Conservation (phyloP, 148 eudicot genomes). For the Arbutus unedo region DNA sequence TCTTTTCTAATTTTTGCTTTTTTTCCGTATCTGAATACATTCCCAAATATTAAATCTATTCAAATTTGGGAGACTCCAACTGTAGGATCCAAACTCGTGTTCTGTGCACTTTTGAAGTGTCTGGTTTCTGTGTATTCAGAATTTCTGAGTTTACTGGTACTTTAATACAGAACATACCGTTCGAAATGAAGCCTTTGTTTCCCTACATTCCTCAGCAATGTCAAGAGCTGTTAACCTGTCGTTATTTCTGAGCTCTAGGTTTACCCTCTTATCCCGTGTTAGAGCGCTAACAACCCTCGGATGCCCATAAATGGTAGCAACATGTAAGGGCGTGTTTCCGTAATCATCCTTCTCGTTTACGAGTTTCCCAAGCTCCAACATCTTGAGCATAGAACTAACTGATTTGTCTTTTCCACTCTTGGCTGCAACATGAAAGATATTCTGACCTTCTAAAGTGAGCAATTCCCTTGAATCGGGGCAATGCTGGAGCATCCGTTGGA, state of each 20-base stretch:
- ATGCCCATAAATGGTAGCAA: slow-evolving; percentile 23
- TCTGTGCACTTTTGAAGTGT: neutral
- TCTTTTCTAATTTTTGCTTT: neutral
- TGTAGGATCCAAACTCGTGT: neutral
- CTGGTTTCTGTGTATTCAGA: too few relatives aligned
- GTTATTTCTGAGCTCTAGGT: slow-evolving; percentile 18
- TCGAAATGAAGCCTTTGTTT: slow-evolving; percentile 18
- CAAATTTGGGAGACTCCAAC: neutral
- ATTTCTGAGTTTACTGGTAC: neutral
- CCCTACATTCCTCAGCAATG: slow-evolving; percentile 29
- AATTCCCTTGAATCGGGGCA: slow-evolving; percentile 28
- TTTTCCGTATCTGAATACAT: neutral
- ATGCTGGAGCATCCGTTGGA: slow-evolving; percentile 15
- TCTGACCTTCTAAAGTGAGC: slow-evolving; percentile 18
- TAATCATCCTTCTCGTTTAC: slow-evolving; percentile 26
- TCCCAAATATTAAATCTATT: neutral
- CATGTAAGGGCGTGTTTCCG: slow-evolving; percentile 36
- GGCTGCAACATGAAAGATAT: slow-evolving; percentile 28
- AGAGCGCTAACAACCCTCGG: slow-evolving; percentile 19
- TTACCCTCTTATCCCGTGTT: slow-evolving; percentile 18
- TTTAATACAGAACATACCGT: slow-evolving; percentile 17
- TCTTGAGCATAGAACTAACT: slow-evolving; percentile 14
- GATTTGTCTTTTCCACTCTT: slow-evolving; percentile 18
- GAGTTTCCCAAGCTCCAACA: slow-evolving; percentile 19
- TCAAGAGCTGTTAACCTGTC: slow-evolving; percentile 27